Conservation (phyloP, 2,329 filamentous ascomycete genomes). For the Magnaporthiopsis rhizophila region DNA sequence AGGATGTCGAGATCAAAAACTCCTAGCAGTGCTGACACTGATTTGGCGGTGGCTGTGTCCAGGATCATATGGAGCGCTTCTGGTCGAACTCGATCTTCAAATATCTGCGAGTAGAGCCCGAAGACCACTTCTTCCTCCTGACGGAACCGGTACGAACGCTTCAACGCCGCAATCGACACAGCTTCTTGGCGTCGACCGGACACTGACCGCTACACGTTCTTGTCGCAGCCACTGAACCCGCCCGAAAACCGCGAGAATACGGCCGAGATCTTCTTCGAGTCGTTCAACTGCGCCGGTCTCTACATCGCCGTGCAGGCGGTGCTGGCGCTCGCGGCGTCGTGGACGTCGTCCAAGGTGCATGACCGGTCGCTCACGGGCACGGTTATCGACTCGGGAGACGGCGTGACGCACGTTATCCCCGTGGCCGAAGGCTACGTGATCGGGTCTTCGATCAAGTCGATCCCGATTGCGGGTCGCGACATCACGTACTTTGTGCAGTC, state of each 20-base stretch:
- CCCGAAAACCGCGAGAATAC: conserved; percentile 99
- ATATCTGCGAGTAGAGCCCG: conserved; percentile 93
- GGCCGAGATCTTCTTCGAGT: conserved; percentile 99
- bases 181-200: not conserved
- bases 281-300: conserved; percentile 97
- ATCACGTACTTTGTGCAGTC: conserved; percentile 99
- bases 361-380: conserved; percentile 94
- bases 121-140: conserved; percentile 97
- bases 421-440: conserved; percentile 99
- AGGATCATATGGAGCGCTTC: conserved; percentile 99
- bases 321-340: conserved; percentile 89
- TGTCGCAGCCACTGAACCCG: conserved; percentile 79
- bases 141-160: conserved; percentile 74
- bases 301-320: conserved; percentile 99
- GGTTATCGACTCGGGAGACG: conserved; percentile 96
- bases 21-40: not conserved
- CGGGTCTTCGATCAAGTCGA: conserved; percentile 97
- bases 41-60: conserved; percentile 15
- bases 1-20: not conserved
- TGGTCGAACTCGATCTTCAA: conserved; percentile 99
- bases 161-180: not conserved
- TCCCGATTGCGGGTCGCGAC: conserved; percentile 94
- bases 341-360: conserved; percentile 97
- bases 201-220: not conserved
- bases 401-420: conserved; percentile 97